phyloP scores from a whole-genome alignment of 148 eudicot species.

The Fallopia convolvulus region DNA sequence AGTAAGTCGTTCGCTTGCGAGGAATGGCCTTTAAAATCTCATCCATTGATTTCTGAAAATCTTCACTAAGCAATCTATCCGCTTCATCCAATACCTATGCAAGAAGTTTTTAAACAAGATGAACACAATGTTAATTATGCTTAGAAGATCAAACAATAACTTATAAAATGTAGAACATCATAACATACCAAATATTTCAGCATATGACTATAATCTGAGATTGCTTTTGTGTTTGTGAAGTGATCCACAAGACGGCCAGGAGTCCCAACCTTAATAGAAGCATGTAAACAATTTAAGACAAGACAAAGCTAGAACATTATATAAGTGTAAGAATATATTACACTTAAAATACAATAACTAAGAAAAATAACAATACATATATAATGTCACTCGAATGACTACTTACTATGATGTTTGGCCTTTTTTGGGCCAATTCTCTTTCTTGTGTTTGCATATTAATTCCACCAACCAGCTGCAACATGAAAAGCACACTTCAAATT shows the following conservation, averaged over 20 bases:
- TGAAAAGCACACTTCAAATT: background rate
- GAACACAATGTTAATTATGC: too few species aligned
- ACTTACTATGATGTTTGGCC: constrained; percentile 63
- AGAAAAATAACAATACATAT: too few species aligned
- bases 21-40: constrained; percentile 65
- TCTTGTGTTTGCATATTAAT: constrained; percentile 44
- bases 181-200: constrained; percentile 71
- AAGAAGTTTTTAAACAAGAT: background rate
- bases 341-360: too few species aligned
- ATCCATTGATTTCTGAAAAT: constrained; percentile 76
- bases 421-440: constrained; percentile 35
- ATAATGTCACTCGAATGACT: background rate
- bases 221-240: constrained; percentile 78
- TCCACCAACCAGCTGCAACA: constrained; percentile 62
- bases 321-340: too few species aligned
- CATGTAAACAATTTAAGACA: background rate
- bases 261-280: constrained; percentile 56
- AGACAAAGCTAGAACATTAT: too few species aligned
- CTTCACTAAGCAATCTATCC: constrained; percentile 77
- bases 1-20: constrained; percentile 61
- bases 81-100: constrained; percentile 91
- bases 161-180: background rate
- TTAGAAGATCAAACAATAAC: background rate
- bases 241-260: constrained; percentile 97
- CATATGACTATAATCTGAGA: constrained; percentile 66